Evolutionary conservation across 164 flowering plant species (phyloP).

Genomic region (Paratinospora sagittata): DNA sequence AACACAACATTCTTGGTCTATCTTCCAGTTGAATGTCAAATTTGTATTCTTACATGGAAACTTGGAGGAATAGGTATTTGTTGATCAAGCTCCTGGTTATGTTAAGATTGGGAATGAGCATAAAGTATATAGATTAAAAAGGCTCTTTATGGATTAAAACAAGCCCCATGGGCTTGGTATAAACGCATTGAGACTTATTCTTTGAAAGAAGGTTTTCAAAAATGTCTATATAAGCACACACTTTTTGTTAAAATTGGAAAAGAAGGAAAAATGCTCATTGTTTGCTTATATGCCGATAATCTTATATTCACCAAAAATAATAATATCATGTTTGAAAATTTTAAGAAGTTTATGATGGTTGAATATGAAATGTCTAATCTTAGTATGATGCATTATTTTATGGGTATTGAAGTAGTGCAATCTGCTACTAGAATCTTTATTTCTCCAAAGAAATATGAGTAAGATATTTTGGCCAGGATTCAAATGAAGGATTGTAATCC

Average conservation of each 20-base stretch:
- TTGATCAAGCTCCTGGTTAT: no score
- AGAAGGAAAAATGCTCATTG: background rate
- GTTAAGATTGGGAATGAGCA: no score
- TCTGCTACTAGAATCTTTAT: background rate
- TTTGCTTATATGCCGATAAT: background rate
- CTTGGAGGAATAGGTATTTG: no score
- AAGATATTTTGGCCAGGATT: background rate
- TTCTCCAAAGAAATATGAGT: background rate
- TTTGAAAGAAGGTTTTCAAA: no score
- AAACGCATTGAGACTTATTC: no score
- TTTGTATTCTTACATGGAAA: no score
- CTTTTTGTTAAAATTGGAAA: background rate
- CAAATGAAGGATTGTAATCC: conserved; percentile 4
- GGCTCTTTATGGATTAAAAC: no score
- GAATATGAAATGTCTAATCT: conserved; percentile 4
- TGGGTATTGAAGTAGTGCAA: background rate
- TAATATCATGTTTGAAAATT: background rate
- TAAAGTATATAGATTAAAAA: background rate
- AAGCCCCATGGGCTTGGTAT: no score
- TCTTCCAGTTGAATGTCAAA: no score
- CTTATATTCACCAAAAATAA: background rate
- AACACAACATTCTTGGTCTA: no score
- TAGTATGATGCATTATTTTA: background rate
- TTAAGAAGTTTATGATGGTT: background rate
- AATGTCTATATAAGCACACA: background rate